A percentile compares a stretch with the other conserved stretches of the same genome.
These are phyloP conservation scores for Poteriospumella lacustris DNA, from an alignment of 108 stramenopile species.

Conservation along the genomic window DNA sequence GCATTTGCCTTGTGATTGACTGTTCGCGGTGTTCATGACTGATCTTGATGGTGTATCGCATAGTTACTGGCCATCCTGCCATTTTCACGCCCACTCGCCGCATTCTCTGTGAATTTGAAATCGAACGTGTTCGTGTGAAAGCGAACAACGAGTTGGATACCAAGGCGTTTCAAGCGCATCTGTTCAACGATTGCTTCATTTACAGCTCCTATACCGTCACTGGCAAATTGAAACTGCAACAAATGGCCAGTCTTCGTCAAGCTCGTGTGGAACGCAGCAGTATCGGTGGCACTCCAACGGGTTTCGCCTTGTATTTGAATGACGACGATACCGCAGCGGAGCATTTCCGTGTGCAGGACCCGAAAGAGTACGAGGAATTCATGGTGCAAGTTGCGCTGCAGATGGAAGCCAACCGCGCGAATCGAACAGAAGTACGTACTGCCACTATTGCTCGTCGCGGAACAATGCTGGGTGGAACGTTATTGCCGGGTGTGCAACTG, in stretches of 20 bases:
- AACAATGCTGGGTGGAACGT: not conserved
- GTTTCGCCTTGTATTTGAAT: not conserved
- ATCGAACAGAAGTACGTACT: not conserved
- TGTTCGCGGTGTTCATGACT: not conserved
- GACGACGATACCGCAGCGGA: not conserved
- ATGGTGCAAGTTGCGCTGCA: not conserved
- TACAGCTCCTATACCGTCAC: not conserved
- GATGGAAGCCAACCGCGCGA: not conserved
- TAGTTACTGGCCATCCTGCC: slow-evolving; percentile 19
- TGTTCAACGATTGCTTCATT: slow-evolving; percentile 24
- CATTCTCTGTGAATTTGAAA: not conserved
- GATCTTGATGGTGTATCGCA: not conserved
- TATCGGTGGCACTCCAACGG: not conserved
- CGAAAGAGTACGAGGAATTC: not conserved
- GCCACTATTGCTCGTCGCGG: not conserved
- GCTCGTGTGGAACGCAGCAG: not conserved
- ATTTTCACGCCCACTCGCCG: slow-evolving; percentile 13
- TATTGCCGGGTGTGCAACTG: not conserved
- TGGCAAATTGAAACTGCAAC: not conserved
- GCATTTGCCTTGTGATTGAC: not conserved
- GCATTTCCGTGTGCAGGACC: not conserved
- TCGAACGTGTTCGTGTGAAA: not conserved
- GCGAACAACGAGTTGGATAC: not conserved
- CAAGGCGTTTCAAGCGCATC: not conserved
- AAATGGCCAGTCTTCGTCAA: not conserved